Conservation (phyloP, 1,284 basidiomycete genomes). For the Ustilago sp. region DNA sequence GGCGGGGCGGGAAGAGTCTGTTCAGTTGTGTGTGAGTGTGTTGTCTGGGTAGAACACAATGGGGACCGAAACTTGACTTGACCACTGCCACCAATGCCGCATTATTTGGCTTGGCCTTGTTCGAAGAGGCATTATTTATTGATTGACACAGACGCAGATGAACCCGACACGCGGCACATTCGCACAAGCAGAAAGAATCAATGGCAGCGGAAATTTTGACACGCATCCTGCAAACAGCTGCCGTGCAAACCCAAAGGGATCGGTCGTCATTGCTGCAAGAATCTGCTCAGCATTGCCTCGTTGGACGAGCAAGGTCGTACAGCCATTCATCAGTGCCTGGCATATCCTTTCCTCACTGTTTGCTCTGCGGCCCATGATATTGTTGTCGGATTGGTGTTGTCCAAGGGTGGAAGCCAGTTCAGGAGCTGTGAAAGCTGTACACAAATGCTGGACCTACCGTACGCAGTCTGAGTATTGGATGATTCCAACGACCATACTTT, state of each 20-base stretch:
- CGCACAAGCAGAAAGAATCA: neutral
- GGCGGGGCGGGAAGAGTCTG: neutral
- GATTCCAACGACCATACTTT: too few species aligned
- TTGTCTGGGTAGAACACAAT: constrained; percentile 1
- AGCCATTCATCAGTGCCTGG: neutral
- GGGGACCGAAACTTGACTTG: constrained; percentile 4
- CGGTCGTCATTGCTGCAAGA: neutral
- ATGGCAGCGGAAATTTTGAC: constrained; percentile 1
- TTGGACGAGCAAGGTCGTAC: neutral
- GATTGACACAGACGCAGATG: constrained; percentile 3
- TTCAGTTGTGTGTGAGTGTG: neutral
- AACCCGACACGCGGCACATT: constrained; percentile 13
- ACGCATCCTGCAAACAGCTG: constrained; percentile 4
- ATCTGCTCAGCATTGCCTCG: neutral
- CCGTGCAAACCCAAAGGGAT: neutral
- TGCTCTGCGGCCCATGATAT: too few species aligned
- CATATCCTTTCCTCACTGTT: neutral
- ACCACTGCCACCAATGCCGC: neutral
- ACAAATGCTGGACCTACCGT: too few species aligned
- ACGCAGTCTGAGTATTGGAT: too few species aligned
- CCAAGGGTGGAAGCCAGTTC: neutral
- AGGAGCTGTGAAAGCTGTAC: too few species aligned
- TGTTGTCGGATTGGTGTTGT: neutral
- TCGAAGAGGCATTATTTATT: constrained; percentile 6
- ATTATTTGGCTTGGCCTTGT: neutral